These are phyloP conservation scores for Anthoceros angustus DNA, from an alignment of 225 moss, liverwort and hornwort genomes.

Conservation along the genomic window DNA sequence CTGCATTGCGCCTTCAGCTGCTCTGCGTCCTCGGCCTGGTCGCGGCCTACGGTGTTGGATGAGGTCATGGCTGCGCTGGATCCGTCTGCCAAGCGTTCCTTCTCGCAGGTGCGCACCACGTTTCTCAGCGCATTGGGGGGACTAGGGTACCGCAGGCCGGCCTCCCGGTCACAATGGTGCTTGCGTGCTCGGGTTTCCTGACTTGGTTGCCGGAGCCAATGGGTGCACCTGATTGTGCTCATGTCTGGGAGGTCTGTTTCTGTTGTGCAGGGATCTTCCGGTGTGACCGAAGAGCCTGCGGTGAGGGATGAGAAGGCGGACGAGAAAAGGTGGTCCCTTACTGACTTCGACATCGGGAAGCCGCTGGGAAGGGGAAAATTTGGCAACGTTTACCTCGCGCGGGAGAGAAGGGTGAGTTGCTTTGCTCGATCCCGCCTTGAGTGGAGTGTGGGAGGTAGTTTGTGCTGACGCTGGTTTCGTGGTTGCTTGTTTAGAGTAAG, in stretches of 20 bases:
- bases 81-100: neutral
- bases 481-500: constrained; percentile 46
- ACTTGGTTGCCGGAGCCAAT: no score
- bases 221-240: no score
- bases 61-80: constrained; percentile 2
- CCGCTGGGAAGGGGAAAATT: constrained; percentile 87
- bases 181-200: no score
- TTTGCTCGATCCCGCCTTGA: neutral
- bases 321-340: constrained; percentile 74
- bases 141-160: no score
- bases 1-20: neutral
- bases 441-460: neutral
- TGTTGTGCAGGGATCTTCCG: no score
- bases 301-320: constrained; percentile 15
- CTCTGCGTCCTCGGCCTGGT: neutral
- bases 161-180: no score
- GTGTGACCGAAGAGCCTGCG: constrained; percentile 10
- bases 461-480: neutral
- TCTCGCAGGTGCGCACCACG: neutral
- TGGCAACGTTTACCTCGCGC: constrained; percentile 85
- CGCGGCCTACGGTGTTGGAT: neutral
- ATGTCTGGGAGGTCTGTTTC: no score
- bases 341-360: constrained; percentile 89
- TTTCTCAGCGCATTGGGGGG: neutral
- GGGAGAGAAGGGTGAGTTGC: constrained; percentile 57